Evolutionary conservation across 768 basidiomycete genomes (phyloP).

Genomic region (Boletus rubropictus): DNA sequence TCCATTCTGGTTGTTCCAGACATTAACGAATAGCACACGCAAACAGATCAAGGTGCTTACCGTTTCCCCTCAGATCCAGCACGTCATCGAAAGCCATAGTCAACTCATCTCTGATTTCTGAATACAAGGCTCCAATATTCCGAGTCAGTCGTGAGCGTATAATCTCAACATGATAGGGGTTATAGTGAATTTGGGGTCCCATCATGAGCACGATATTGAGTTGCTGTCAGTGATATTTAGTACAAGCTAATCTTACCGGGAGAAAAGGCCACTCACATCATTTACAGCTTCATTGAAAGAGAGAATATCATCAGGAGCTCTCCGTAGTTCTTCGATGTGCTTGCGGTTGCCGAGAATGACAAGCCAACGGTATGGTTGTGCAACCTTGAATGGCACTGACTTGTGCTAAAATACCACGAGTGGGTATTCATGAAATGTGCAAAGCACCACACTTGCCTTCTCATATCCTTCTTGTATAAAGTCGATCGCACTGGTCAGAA

Average conservation of each 20-base stretch:
- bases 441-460: slow-evolving; percentile 14
- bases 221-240: slow-evolving; percentile 20
- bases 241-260: too few relatives aligned
- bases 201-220: slow-evolving; percentile 37
- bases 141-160: slow-evolving; percentile 26
- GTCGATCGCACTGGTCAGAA: slow-evolving; percentile 7
- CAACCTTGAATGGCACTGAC: slow-evolving; percentile 29
- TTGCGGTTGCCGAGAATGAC: slow-evolving; percentile 32
- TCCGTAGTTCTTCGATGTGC: slow-evolving; percentile 37
- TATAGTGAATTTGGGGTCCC: slow-evolving; percentile 25
- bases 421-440: neutral
- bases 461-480: slow-evolving; percentile 31
- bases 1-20: slow-evolving; percentile 36
- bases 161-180: slow-evolving; percentile 21
- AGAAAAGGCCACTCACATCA: slow-evolving; percentile 26
- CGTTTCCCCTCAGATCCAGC: slow-evolving; percentile 22
- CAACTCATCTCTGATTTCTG: slow-evolving; percentile 42
- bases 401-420: slow-evolving; percentile 19
- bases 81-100: slow-evolving; percentile 33
- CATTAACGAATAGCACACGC: too few relatives aligned
- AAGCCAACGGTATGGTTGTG: slow-evolving; percentile 31
- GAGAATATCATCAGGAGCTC: slow-evolving; percentile 34
- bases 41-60: neutral
- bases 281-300: slow-evolving; percentile 27
- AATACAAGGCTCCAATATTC: slow-evolving; percentile 34